Evolutionary conservation across 495 filamentous ascomycete genomes (phyloP).

Genomic region (Podospora anserina): DNA sequence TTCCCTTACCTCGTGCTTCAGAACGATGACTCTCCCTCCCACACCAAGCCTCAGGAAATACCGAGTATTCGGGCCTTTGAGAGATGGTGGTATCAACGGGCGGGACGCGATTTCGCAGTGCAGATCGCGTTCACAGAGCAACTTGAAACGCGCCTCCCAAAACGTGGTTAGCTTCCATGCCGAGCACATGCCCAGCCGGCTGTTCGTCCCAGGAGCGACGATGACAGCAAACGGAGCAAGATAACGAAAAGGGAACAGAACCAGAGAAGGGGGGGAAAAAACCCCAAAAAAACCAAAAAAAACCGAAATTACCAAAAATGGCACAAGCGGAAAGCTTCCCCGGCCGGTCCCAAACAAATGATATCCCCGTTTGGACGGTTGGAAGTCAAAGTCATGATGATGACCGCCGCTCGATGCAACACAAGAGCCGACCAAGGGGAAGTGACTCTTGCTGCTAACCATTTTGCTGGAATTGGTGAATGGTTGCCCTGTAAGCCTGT

Average conservation of each 20-base stretch:
- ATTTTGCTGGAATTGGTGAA: neutral
- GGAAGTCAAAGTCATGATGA: neutral
- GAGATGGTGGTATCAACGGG: neutral
- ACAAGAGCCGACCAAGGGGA: neutral
- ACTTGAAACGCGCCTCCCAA: neutral
- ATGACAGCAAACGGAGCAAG: conserved; percentile 3
- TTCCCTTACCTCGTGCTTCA: neutral
- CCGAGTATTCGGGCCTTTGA: conserved; percentile 23
- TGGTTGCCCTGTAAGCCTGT: neutral
- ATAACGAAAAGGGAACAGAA: neutral
- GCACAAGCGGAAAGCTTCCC: conserved; percentile 2
- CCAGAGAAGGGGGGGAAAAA: neutral
- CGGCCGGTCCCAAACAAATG: neutral
- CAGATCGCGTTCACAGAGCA: neutral
- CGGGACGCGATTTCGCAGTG: neutral
- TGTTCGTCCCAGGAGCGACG: neutral
- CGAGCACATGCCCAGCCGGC: neutral
- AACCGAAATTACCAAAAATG: neutral
- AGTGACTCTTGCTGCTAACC: neutral
- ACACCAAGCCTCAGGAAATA: conserved; percentile 4
- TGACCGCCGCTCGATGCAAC: neutral
- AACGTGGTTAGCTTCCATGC: neutral
- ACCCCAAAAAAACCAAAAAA: neutral
- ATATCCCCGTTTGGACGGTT: neutral
- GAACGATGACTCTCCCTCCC: neutral